These are phyloP conservation scores for Juglanconis sp. DNA, from an alignment of 2,329 filamentous ascomycete species.

Conservation along the genomic window DNA sequence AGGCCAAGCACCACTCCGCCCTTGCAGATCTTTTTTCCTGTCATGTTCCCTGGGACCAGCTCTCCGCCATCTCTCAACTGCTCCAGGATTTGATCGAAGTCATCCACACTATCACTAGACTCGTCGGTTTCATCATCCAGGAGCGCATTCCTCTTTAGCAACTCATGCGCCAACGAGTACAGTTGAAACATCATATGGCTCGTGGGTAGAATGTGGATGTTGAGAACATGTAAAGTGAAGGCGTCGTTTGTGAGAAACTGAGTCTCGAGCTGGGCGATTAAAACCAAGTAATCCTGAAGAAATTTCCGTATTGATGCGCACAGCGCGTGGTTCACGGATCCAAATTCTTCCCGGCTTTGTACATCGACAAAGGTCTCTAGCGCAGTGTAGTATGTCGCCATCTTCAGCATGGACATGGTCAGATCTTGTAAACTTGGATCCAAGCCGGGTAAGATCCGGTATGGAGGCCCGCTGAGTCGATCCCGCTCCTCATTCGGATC, in stretches of 20 bases:
- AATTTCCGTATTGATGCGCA: conserved; percentile 92
- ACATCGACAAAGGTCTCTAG: conserved; percentile 92
- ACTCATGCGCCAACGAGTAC: conserved; percentile 81
- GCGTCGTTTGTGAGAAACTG: conserved; percentile 84
- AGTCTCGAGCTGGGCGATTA: conserved; percentile 90
- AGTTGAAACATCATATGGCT: conserved; percentile 89
- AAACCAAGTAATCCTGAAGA: conserved; percentile 87
- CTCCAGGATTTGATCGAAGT: conserved; percentile 91
- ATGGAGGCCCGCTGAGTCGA: conserved; percentile 76
- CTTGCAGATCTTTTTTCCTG: conserved; percentile 89
- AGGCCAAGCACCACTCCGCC: conserved; percentile 92
- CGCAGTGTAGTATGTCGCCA: conserved; percentile 89
- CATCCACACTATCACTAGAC: conserved; percentile 70
- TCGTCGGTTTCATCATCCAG: conserved; percentile 76
- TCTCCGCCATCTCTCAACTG: conserved; percentile 84
- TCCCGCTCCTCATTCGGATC: conserved; percentile 84
- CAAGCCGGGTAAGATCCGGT: conserved; percentile 75
- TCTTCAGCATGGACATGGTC: conserved; percentile 83
- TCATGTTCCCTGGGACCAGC: conserved; percentile 71
- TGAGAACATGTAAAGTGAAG: conserved; percentile 91
- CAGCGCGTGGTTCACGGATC: conserved; percentile 89
- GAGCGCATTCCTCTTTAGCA: conserved; percentile 83
- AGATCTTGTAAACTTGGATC: conserved; percentile 90
- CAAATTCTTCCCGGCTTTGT: conserved; percentile 88
- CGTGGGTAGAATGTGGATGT: conserved; percentile 86